Base-by-base conservation (phyloP, 768 basidiomycete species). In the Pisolithus microcarpus region DNA sequence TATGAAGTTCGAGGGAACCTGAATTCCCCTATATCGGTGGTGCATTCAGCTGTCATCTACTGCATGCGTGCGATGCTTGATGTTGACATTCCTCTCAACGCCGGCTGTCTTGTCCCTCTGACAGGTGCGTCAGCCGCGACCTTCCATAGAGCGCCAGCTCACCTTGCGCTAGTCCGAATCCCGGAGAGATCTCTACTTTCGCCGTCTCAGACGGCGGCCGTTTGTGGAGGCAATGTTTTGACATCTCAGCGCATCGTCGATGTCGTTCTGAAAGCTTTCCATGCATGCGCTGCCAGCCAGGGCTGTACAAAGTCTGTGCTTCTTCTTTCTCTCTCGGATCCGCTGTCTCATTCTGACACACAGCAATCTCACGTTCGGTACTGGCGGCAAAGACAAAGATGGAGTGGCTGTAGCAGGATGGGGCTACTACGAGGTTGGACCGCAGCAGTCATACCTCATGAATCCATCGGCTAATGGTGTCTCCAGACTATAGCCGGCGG, bases 171-270 rank as follows among this genome's bases (percentile, higher is more conserved):
- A 85, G 88, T 97, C 56, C 81, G 75, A 55, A 86, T 95, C 36
- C 93, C 94, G 0, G 65, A 74, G n/a, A 83, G 81, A 50, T 87
- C 85, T 1, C 65, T 96, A 11, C 72, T 97, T 26, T 78, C 82
- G 5, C 94, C 93, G 0, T 87, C 87, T 11, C 79, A 80, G 40
- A 92, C 88, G 0, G 90, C 88, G 9, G 94, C 93, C 0, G 91
- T 95, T 5, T 94, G 91, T 56, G 92, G 88, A 28, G 93, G 93
- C 10, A 97, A 96, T 62, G 91, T 94, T 2, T 71, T 91, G 42
- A 93, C 91, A 4, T 88, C 85, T 5, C 93, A 95, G 62, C 77
- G 94, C n/a, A 89, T 95, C 42, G 90, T 94, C 2, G 94, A 97
- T 62, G 91, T 94, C 2, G 87, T 97, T 31, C 72, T 97, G 34